Percentiles rank a stretch among this genome's conserved stretches.
phyloP scores from a whole-genome alignment of 2,329 filamentous ascomycete species.

The Alternaria sp. region DNA sequence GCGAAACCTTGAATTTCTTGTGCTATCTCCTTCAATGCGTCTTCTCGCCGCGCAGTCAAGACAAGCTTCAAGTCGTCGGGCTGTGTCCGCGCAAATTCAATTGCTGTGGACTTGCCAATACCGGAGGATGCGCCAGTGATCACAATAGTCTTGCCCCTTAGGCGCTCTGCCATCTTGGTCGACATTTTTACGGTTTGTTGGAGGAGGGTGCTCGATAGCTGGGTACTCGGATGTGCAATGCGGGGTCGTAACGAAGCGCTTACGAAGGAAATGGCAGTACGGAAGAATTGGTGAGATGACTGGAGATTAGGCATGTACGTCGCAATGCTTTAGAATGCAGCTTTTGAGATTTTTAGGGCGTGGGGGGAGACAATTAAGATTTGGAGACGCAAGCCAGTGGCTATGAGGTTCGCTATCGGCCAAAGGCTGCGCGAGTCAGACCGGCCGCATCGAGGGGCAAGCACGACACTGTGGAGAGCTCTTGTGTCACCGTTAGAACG shows the following conservation, averaged over 20 bases:
- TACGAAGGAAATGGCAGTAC: conserved; percentile 26
- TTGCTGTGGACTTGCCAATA: conserved; percentile 82
- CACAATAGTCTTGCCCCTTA: conserved; percentile 90
- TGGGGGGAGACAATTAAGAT: conserved; percentile 11
- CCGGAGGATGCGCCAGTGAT: conserved; percentile 93
- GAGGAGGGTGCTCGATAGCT: conserved; percentile 20
- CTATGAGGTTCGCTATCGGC: conserved; percentile 15
- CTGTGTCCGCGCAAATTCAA: conserved; percentile 89
- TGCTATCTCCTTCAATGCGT: conserved; percentile 78
- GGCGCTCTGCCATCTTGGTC: conserved; percentile 78
- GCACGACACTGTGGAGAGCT: conserved; percentile 23
- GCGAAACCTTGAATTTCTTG: conserved; percentile 78
- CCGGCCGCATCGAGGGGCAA: conserved; percentile 20
- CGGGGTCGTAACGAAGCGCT: conserved; percentile 24
- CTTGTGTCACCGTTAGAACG: conserved; percentile 14
- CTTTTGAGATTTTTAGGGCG: conserved; percentile 9
- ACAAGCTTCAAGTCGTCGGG: conserved; percentile 83
- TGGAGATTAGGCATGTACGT: conserved; percentile 36
- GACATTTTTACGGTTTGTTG: conserved; percentile 64
- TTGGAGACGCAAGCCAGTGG: conserved; percentile 1
- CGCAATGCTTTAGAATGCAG: conserved; percentile 13
- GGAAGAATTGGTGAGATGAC: conserved; percentile 23
- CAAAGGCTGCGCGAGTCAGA: conserved; percentile 33
- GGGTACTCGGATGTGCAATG: conserved; percentile 17
- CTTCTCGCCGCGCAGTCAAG: conserved; percentile 85